phyloP scores from a whole-genome alignment of 208 protist species.

The Leishmania mexicana region DNA sequence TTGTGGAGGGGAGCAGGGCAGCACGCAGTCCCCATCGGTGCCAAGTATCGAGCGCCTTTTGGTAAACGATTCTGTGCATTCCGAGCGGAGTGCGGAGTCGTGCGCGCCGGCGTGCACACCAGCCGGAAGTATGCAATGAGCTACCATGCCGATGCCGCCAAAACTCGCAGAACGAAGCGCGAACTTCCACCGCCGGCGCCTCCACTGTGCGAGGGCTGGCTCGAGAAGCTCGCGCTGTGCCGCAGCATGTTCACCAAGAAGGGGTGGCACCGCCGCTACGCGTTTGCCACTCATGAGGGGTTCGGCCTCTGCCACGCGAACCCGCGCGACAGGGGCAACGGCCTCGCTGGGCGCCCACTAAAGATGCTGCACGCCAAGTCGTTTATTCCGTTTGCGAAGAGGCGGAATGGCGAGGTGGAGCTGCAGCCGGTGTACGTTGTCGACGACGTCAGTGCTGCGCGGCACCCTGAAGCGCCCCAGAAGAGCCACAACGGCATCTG shows the following conservation, averaged over 20 bases:
- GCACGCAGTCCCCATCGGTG: background rate
- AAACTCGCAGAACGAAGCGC: background rate
- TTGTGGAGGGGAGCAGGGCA: background rate
- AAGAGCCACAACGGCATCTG: constrained; percentile 37
- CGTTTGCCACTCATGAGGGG: constrained; percentile 46
- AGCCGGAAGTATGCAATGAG: background rate
- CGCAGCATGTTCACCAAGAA: constrained; percentile 44
- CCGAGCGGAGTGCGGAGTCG: background rate
- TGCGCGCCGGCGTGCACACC: background rate
- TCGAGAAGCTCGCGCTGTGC: constrained; percentile 64
- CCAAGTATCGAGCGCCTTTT: background rate
- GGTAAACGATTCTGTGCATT: background rate
- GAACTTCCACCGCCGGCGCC: background rate
- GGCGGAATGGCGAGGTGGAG: constrained; percentile 16
- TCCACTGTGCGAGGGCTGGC: constrained; percentile 60
- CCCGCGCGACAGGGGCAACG: constrained; percentile 26
- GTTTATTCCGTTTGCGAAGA: constrained; percentile 47
- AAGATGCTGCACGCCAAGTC: constrained; percentile 22
- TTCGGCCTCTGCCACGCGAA: constrained; percentile 44
- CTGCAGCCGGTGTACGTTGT: constrained; percentile 61
- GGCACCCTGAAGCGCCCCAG: constrained; percentile 46
- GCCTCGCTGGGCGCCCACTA: background rate
- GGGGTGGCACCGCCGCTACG: constrained; percentile 57
- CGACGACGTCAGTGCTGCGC: constrained; percentile 38
- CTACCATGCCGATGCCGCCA: background rate